phyloP scores from a whole-genome alignment of 805 yeast species.

The Jamesozyma jinghongensis region DNA sequence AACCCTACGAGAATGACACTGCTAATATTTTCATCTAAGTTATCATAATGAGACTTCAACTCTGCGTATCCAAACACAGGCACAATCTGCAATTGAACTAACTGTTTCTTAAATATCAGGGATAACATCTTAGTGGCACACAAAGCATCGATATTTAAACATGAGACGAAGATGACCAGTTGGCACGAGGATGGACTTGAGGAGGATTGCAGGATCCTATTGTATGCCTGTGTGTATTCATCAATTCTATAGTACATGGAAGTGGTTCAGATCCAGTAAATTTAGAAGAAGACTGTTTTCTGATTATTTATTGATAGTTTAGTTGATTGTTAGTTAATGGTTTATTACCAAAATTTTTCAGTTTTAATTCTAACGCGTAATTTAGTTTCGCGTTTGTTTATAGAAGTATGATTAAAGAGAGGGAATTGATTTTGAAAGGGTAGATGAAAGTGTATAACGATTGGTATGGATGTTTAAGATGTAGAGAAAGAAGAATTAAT shows the following conservation, averaged over 20 bases:
- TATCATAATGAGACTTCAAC: slow-evolving; percentile 49
- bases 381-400: too few relatives aligned
- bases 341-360: too few relatives aligned
- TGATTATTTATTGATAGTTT: too few relatives aligned
- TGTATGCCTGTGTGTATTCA: slow-evolving; percentile 58
- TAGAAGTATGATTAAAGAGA: too few relatives aligned
- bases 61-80: slow-evolving; percentile 92
- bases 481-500: too few relatives aligned
- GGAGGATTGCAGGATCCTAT: slow-evolving; percentile 58
- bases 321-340: too few relatives aligned
- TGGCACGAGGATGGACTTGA: slow-evolving; percentile 89
- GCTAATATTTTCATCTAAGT: slow-evolving; percentile 60
- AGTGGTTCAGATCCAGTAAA: too few relatives aligned
- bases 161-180: slow-evolving; percentile 77
- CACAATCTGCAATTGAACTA: slow-evolving; percentile 77
- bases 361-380: not conserved
- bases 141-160: slow-evolving; percentile 83
- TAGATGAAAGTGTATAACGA: too few relatives aligned
- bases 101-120: slow-evolving; percentile 60
- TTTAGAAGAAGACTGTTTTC: too few relatives aligned
- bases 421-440: not conserved
- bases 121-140: slow-evolving; percentile 80
- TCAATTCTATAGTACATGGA: slow-evolving; percentile 68
- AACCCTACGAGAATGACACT: slow-evolving; percentile 81
- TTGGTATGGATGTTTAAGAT: too few relatives aligned